Evolutionary conservation across 768 basidiomycete species (phyloP), one percentile per base, ranked within the genome.

Genomic region (Boletus patriciae): DNA sequence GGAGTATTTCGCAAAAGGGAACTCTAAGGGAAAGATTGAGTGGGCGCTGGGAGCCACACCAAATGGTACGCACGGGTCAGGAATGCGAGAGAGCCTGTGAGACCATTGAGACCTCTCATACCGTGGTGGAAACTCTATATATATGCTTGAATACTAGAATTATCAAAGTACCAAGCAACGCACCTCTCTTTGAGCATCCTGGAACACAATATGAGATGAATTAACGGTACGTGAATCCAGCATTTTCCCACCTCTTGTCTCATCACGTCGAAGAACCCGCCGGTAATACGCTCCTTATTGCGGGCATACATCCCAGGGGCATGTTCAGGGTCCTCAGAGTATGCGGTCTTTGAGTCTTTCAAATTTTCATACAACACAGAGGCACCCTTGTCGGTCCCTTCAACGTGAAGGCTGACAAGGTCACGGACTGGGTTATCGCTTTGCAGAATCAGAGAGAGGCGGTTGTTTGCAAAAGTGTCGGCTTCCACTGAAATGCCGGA

Each of bases 401-500:
- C 64, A 21, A 65, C 56, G 9, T 67, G 68, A 27, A 62, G 56
- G 25, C 27, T 47, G 31, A 64, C 19, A 55, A 70, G 66, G 46
- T 66, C 60, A 40, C 55, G 51, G 19, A 59, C 61, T 29, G 67
- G 52, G 31, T 70, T 61, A n/a, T 59, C 41, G 18, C 53, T 58
- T 23, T 59, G 62, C 6, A 74, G 58, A 44, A 64, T 61, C 10
- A 66, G 42, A 23, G 71, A 72, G 12, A 75, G 60, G 2, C 70
- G 69, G 44, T 69, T 74, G 55, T 74, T 74, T 19, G 73, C 58
- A 45, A 74, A 74, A 0, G 69, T 67, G 46, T 72, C 65, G 7
- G 46, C 54, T n/a, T 63, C 51, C 19, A 74, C 73, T 75, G 46
- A 46, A 43, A 16, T 18, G n/a, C 13, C 0, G 15, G 41, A 25